Conservation (phyloP, 257 asterid genomes). For the Thymus quinquecostatus region DNA sequence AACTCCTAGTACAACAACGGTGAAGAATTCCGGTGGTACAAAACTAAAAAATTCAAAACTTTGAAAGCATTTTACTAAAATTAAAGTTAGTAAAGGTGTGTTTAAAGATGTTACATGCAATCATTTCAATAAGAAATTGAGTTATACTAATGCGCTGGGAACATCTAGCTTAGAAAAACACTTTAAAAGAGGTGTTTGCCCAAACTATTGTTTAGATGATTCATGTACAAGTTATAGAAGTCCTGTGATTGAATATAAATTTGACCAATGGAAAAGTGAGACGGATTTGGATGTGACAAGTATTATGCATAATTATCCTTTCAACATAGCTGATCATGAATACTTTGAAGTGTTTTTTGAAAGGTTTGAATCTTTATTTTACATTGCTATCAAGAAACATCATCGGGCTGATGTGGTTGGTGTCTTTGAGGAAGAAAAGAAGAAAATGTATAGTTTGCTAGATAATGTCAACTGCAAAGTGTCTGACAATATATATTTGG, state of each 20-base stretch:
- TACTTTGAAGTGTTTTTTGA: neutral
- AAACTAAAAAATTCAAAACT: no score
- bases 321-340: constrained; percentile 15
- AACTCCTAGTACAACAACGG: no score
- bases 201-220: neutral
- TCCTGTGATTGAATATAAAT: neutral
- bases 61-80: no score
- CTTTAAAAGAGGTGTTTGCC: neutral
- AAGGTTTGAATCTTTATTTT: neutral
- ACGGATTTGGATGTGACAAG: neutral
- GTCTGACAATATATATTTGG: neutral
- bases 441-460: neutral
- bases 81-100: no score
- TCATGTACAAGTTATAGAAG: neutral
- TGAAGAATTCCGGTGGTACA: no score
- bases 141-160: no score
- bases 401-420: neutral
- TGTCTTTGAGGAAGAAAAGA: neutral
- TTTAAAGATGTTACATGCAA: no score
- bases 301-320: neutral
- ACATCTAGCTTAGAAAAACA: neutral
- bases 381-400: neutral
- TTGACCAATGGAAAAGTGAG: neutral
- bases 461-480: neutral
- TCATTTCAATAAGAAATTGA: no score